These are phyloP conservation scores for Verticillium nubilum DNA, from an alignment of 2,329 filamentous ascomycete genomes.

Conservation along the genomic window DNA sequence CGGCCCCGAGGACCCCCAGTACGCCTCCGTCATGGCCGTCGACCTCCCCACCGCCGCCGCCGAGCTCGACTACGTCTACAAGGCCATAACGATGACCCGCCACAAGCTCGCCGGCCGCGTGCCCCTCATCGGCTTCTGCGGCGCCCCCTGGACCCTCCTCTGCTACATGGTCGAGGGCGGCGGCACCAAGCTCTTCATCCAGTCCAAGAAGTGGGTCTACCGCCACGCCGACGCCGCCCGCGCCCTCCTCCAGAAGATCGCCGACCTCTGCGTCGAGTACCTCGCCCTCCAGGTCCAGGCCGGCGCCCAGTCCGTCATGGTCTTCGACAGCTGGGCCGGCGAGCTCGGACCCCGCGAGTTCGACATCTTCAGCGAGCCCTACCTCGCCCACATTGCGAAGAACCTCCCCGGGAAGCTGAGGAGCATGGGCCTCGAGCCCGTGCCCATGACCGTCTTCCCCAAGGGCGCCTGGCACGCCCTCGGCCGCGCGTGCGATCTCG, in stretches of 20 bases:
- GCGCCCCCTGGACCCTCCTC: constrained; percentile 91
- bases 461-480: constrained; percentile 97
- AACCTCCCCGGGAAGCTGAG: constrained; percentile 70
- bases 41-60: constrained; percentile 71
- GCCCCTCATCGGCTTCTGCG: constrained; percentile 92
- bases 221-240: constrained; percentile 77
- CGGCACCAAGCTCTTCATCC: constrained; percentile 88
- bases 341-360: constrained; percentile 84
- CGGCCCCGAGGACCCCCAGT: constrained; percentile 78
- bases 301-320: constrained; percentile 90
- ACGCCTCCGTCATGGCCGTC: constrained; percentile 67
- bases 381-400: constrained; percentile 76
- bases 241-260: constrained; percentile 80
- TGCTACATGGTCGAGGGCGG: constrained; percentile 99
- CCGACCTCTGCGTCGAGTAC: constrained; percentile 92
- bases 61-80: constrained; percentile 91
- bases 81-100: constrained; percentile 86
- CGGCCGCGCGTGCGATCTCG: constrained; percentile 78
- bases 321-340: constrained; percentile 97
- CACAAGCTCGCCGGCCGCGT: constrained; percentile 84
- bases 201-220: constrained; percentile 96
- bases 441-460: constrained; percentile 97
- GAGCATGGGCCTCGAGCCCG: constrained; percentile 69
- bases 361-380: constrained; percentile 79
- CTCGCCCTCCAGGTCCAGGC: constrained; percentile 87